Conservation (phyloP, 1,139 yeast species). For the Lodderomyces parapsilosis region DNA sequence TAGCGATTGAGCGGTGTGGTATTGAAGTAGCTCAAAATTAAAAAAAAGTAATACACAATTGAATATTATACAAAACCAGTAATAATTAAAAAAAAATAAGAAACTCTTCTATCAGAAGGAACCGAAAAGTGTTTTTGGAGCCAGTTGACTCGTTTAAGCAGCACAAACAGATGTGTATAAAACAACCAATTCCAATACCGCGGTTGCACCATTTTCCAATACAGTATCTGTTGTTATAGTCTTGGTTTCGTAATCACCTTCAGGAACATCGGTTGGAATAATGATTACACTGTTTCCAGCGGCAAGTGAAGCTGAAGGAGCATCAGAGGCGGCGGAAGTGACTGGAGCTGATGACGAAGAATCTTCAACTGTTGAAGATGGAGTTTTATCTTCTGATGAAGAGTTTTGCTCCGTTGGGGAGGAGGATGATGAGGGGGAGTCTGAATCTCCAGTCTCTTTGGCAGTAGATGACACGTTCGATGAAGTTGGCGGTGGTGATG, state of each 20-base stretch:
- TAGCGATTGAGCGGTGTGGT: not conserved
- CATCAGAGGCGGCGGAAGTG: constrained; percentile 5
- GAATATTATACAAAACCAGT: constrained; percentile 3
- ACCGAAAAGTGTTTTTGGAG: too few species aligned
- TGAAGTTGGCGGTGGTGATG: not conserved
- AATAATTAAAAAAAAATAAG: not conserved
- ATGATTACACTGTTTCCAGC: constrained; percentile 9
- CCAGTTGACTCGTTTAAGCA: too few species aligned
- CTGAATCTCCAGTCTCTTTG: not conserved
- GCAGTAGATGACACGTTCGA: not conserved
- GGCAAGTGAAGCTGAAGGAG: constrained; percentile 7
- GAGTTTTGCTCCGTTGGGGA: not conserved
- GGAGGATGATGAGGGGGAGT: not conserved
- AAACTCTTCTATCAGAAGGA: too few species aligned
- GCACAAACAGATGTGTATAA: constrained; percentile 29
- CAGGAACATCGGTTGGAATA: constrained; percentile 18
- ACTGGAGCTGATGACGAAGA: not conserved
- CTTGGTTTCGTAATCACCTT: constrained; percentile 26
- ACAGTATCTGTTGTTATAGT: constrained; percentile 23
- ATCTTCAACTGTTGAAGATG: not conserved
- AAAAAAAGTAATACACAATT: not conserved
- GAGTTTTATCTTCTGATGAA: constrained; percentile 3
- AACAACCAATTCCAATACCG: constrained; percentile 31
- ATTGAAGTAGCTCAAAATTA: not conserved
- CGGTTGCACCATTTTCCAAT: constrained; percentile 27